These are phyloP conservation scores for Kodamaea nitidulidarum DNA, from an alignment of 805 yeast genomes.

Conservation along the genomic window DNA sequence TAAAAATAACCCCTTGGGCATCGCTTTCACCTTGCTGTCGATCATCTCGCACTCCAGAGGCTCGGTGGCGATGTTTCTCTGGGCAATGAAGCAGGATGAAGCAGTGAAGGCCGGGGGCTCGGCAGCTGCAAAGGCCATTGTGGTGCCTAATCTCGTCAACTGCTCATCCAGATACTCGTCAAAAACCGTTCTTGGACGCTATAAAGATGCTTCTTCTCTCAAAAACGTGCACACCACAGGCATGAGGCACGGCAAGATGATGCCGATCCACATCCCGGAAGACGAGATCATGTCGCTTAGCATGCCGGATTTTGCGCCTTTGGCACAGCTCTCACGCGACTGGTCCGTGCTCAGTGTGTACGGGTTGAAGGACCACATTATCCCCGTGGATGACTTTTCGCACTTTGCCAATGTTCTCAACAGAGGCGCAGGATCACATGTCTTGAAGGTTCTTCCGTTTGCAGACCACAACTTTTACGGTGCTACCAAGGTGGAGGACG, in stretches of 20 bases:
- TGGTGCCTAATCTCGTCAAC: constrained; percentile 66
- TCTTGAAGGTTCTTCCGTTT: constrained; percentile 51
- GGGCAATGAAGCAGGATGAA: constrained; percentile 51
- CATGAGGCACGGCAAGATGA: constrained; percentile 49
- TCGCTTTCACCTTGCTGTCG: constrained; percentile 46
- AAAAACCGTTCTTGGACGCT: constrained; percentile 41
- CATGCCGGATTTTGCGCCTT: constrained; percentile 39
- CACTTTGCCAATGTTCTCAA: constrained; percentile 54
- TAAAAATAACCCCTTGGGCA: constrained; percentile 33
- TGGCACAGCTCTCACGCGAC: constrained; percentile 41
- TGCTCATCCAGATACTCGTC: constrained; percentile 68
- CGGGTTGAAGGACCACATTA: constrained; percentile 63
- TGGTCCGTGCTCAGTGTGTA: constrained; percentile 63
- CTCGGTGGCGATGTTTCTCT: constrained; percentile 65
- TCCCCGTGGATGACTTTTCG: constrained; percentile 62
- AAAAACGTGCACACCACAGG: constrained; percentile 23
- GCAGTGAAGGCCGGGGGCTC: constrained; percentile 25
- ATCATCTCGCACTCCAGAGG: constrained; percentile 83
- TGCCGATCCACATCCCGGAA: constrained; percentile 39
- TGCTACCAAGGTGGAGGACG: constrained; percentile 23
- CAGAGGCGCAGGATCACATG: constrained; percentile 46
- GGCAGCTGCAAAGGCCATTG: constrained; percentile 24
- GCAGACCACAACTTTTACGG: constrained; percentile 88
- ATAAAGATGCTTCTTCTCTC: constrained; percentile 17
- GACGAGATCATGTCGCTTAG: constrained; percentile 52